Evolutionary conservation across 2,329 filamentous ascomycete species (phyloP).

Genomic region (Fonsecaea nubica): DNA sequence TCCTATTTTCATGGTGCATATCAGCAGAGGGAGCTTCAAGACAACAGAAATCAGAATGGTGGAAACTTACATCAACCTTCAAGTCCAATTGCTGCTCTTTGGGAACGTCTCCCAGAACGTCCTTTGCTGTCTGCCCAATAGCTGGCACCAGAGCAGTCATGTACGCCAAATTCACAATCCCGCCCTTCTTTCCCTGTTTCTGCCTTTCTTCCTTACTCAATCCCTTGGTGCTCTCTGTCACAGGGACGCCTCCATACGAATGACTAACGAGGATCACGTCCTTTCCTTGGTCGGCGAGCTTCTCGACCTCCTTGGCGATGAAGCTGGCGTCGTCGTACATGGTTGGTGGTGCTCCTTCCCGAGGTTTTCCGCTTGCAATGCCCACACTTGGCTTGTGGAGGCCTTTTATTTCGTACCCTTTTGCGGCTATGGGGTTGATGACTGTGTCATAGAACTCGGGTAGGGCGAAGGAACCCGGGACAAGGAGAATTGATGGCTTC

Average conservation of each 20-base stretch:
- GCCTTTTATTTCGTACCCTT: conserved; percentile 28
- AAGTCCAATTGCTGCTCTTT: conserved; percentile 20
- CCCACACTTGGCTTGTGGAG: conserved; percentile 30
- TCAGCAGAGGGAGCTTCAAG: conserved; percentile 3
- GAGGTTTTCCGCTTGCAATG: conserved; percentile 35
- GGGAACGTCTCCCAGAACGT: conserved; percentile 20
- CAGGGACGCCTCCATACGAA: conserved; percentile 45
- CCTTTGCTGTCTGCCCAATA: conserved; percentile 36
- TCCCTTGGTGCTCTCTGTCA: conserved; percentile 35
- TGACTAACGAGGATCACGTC: conserved; percentile 45
- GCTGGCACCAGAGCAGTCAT: conserved; percentile 47
- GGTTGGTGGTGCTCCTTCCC: conserved; percentile 37
- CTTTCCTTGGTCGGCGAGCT: conserved; percentile 37
- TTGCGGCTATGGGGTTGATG: conserved; percentile 20
- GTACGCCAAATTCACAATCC: conserved; percentile 46
- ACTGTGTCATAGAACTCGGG: conserved; percentile 28
- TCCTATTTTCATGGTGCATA: conserved; percentile 19
- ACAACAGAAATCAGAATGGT: not conserved
- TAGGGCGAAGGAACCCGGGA: conserved; percentile 28
- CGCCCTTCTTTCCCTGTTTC: conserved; percentile 42
- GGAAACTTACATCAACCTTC: conserved; percentile 25
- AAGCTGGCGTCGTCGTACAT: conserved; percentile 45
- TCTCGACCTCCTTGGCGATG: conserved; percentile 38
- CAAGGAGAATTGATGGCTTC: conserved; percentile 25
- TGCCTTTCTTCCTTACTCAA: conserved; percentile 44